Evolutionary conservation across 1,284 basidiomycete genomes (phyloP), one percentile per base, ranked within the genome.

Genomic region (Ustilago shanxiensis): DNA sequence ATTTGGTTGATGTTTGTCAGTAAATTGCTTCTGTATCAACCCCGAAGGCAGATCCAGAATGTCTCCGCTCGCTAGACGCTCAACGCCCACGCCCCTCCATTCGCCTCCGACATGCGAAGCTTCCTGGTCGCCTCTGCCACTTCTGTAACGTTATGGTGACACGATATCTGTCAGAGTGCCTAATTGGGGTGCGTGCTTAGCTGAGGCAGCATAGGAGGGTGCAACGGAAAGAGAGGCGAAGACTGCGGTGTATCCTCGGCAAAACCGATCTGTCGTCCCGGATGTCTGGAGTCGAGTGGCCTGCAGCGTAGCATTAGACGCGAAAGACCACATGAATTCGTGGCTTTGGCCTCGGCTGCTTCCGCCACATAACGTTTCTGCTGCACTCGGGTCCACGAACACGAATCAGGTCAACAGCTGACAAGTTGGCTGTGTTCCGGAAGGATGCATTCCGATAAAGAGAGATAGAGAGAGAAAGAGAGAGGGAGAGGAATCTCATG

Each of bases 371-470:
- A 44, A 1, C 41, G 11, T 22, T 20, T 22, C 20, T n/a, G 41
- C 20, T 44, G 41, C 41, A 20, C 7, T 20, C 7, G 8, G 18
- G 14, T 6, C 7, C 18, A 14, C 37, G 18, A 4, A 14, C 37
- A 3, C 8, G 31, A 44, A 44, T 22, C 41, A 44, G 41, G 41
- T n/a, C n/a, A n/a, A n/a, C n/a, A n/a, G n/a, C n/a, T n/a, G 41
- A 44, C 41, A 44, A 20, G 7, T 22, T 44, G n/a, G n/a, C 11
- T 44, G 41, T 14, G 24, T 28, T 28, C 47, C 47, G 24, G 47
- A 49, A 10, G 47, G 6, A 47, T 47, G 44, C 44, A 49, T 24
- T 49, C 47, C 47, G 47, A 49, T 44, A 44, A 44, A n/a, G n/a
- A n/a, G n/a, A n/a, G n/a, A n/a, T n/a, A n/a, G n/a, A n/a, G n/a